Conservation (phyloP, 2,329 filamentous ascomycete genomes). For the Aspergillus sp. region DNA sequence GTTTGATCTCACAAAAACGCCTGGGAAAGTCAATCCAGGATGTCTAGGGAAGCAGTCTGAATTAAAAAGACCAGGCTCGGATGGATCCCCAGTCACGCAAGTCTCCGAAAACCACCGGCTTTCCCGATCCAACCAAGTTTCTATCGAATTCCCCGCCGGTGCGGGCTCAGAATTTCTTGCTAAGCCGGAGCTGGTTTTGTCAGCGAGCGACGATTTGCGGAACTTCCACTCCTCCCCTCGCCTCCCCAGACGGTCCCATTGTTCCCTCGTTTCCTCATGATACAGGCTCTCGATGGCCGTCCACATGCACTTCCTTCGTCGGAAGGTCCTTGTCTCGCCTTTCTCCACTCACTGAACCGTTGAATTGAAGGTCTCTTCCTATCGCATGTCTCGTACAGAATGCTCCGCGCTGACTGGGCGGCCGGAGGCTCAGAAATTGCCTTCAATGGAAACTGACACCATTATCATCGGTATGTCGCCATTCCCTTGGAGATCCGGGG, state of each 20-base stretch:
- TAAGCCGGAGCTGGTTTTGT: slow-evolving; percentile 13
- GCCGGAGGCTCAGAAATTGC: slow-evolving; percentile 26
- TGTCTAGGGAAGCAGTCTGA: not conserved
- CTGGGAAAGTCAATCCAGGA: not conserved
- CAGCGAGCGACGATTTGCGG: slow-evolving; percentile 1
- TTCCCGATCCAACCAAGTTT: not conserved
- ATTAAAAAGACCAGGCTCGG: not conserved
- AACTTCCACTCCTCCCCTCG: not conserved
- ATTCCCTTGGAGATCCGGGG: slow-evolving; percentile 6
- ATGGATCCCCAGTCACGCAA: not conserved
- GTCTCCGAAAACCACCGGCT: not conserved
- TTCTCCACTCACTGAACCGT: slow-evolving; percentile 4
- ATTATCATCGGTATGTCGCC: slow-evolving; percentile 45
- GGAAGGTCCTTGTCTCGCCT: slow-evolving; percentile 18
- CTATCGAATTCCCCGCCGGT: slow-evolving; percentile 1
- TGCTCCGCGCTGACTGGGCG: slow-evolving; percentile 29
- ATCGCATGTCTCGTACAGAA: slow-evolving; percentile 30
- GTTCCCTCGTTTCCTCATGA: slow-evolving; percentile 9
- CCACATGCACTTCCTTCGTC: slow-evolving; percentile 15
- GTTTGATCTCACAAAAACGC: not conserved
- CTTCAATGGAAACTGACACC: slow-evolving; percentile 41
- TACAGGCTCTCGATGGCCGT: slow-evolving; percentile 23
- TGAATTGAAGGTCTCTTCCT: slow-evolving; percentile 6
- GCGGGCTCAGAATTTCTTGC: not conserved
- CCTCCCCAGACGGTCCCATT: not conserved